These are phyloP conservation scores for Haberlea rhodopensis DNA, from an alignment of 257 asterid genomes.

Conservation along the genomic window DNA sequence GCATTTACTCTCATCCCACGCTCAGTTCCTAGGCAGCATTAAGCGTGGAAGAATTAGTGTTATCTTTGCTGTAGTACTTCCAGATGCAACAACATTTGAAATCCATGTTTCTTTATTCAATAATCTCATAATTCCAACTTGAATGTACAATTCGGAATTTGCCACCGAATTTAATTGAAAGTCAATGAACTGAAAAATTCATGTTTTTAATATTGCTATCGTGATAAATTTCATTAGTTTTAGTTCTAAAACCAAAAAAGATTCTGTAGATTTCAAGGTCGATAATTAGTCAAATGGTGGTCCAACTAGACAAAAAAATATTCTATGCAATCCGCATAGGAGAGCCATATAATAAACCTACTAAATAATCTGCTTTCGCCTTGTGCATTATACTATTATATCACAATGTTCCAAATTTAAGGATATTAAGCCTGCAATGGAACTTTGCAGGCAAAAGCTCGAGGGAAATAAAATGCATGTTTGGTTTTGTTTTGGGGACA, in stretches of 20 bases:
- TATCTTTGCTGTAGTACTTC: neutral
- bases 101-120: neutral
- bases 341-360: neutral
- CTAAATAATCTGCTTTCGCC: neutral
- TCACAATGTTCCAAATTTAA: slow-evolving; percentile 12
- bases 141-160: neutral
- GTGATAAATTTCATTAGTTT: neutral
- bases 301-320: slow-evolving; percentile 6
- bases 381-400: neutral
- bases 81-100: slow-evolving; percentile 4
- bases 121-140: neutral
- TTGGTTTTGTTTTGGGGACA: too few species aligned
- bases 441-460: neutral
- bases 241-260: slow-evolving; percentile 3
- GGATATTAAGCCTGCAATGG: neutral
- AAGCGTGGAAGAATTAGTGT: slow-evolving; percentile 20
- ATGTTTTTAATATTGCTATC: neutral
- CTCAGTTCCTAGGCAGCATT: slow-evolving; percentile 64
- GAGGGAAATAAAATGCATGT: neutral
- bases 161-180: neutral
- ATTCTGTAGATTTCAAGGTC: neutral
- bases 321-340: neutral
- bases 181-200: neutral
- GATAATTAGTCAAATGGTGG: slow-evolving; percentile 14
- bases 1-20: slow-evolving; percentile 73